Percentiles rank a stretch among this genome's conserved stretches.
Conservation (phyloP, 192 early-diverging fungal genomes). For the Chytriomyces hyalinus region DNA sequence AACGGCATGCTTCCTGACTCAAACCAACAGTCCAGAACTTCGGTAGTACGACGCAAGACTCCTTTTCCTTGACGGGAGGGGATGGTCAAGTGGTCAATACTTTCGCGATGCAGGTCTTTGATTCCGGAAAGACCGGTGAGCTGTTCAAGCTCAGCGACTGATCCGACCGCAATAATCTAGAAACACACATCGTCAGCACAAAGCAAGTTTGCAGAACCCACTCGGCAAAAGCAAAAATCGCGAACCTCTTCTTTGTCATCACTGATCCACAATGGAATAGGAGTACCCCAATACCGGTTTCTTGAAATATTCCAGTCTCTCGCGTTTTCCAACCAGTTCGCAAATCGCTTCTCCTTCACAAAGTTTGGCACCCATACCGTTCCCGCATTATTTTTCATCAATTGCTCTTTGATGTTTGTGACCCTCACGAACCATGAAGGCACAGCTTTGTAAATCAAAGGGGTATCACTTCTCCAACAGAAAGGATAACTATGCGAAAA, state of each 20-base stretch:
- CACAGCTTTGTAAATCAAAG: slow-evolving; percentile 95
- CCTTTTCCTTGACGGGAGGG: slow-evolving; percentile 90
- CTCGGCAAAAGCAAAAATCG: background rate
- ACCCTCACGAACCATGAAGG: slow-evolving; percentile 98
- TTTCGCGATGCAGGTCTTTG: slow-evolving; percentile 95
- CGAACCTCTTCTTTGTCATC: slow-evolving; percentile 82
- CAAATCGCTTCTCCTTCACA: slow-evolving; percentile 97
- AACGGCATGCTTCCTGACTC: slow-evolving; percentile 99
- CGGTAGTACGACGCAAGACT: slow-evolving; percentile 83
- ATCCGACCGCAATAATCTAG: slow-evolving; percentile 83
- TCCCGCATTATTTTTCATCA: slow-evolving; percentile 84
- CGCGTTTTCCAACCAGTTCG: slow-evolving; percentile 94
- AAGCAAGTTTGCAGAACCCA: background rate
- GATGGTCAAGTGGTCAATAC: slow-evolving; percentile 95
- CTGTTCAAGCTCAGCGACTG: slow-evolving; percentile 85
- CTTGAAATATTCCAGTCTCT: slow-evolving; percentile 99
- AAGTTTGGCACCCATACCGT: slow-evolving; percentile 96
- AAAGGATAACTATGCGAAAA: slow-evolving; percentile 93
- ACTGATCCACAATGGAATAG: slow-evolving; percentile 96
- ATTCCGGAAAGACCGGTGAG: slow-evolving; percentile 80
- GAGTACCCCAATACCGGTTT: slow-evolving; percentile 99
- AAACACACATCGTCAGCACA: background rate
- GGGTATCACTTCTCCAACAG: slow-evolving; percentile 98
- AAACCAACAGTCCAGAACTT: slow-evolving; percentile 99
- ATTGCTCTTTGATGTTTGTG: slow-evolving; percentile 77